Evolutionary conservation across 1,139 yeast genomes (phyloP).

Genomic region (Geotrichum macrosporum): DNA sequence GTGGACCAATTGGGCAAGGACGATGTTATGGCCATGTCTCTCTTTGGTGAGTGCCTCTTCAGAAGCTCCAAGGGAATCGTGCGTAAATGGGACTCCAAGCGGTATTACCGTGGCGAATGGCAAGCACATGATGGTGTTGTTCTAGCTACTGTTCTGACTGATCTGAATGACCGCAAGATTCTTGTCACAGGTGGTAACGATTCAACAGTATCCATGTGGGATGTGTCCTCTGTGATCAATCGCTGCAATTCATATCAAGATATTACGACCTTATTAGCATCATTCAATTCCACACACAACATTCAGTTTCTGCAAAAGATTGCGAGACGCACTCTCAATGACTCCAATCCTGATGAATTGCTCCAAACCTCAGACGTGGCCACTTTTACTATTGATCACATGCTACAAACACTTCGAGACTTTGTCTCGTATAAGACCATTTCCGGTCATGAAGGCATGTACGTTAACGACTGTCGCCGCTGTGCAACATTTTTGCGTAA

Average conservation of each 20-base stretch:
- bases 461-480: slow-evolving; percentile 73
- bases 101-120: slow-evolving; percentile 35
- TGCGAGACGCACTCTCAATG: too few relatives aligned
- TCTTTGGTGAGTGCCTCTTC: slow-evolving; percentile 50
- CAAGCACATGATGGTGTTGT: slow-evolving; percentile 36
- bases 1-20: slow-evolving; percentile 40
- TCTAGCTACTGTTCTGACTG: slow-evolving; percentile 30
- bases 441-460: slow-evolving; percentile 61
- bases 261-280: slow-evolving; percentile 2
- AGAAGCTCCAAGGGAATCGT: slow-evolving; percentile 42
- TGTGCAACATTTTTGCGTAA: slow-evolving; percentile 76
- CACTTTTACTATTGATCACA: slow-evolving; percentile 49
- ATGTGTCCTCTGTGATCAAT: slow-evolving; percentile 37
- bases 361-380: slow-evolving; percentile 15
- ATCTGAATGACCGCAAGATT: slow-evolving; percentile 25
- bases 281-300: slow-evolving; percentile 24
- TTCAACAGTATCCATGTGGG: slow-evolving; percentile 58
- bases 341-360: too few relatives aligned
- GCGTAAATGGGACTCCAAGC: slow-evolving; percentile 35
- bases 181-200: slow-evolving; percentile 59
- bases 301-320: too few relatives aligned
- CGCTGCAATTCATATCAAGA: slow-evolving; percentile 2
- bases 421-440: slow-evolving; percentile 72
- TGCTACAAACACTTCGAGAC: slow-evolving; percentile 58
- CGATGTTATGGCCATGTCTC: slow-evolving; percentile 52